These are phyloP conservation scores for Quercus rubra DNA, from an alignment of 306 rosid genomes.

Conservation along the genomic window DNA sequence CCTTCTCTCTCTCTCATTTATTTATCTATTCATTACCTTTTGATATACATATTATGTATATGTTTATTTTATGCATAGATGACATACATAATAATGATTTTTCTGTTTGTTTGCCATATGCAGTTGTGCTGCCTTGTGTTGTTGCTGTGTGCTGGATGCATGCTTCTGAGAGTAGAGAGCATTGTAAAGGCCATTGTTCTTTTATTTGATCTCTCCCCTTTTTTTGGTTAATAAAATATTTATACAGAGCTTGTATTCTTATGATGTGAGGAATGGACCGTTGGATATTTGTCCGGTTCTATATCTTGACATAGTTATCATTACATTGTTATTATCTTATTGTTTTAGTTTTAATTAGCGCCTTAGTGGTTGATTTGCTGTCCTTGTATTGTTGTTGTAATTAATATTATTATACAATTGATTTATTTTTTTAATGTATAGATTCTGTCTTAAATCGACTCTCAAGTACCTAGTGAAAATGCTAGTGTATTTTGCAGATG, in stretches of 20 bases:
- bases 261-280: neutral
- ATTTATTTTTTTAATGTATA: no score
- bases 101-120: neutral
- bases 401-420: no score
- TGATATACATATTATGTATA: neutral
- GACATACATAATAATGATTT: neutral
- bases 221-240: neutral
- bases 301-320: neutral
- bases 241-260: neutral
- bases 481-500: no score
- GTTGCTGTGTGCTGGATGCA: slow-evolving; percentile 41
- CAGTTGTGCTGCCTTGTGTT: slow-evolving; percentile 53
- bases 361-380: no score
- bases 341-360: neutral
- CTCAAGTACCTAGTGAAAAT: no score
- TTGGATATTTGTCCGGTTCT: neutral
- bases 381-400: no score
- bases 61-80: neutral
- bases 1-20: neutral
- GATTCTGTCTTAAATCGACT: no score
- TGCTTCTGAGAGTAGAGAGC: slow-evolving; percentile 43
- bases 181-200: neutral
- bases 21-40: neutral
- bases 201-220: neutral
- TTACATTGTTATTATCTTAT: neutral